Evolutionary conservation across 2,329 filamentous ascomycete genomes (phyloP), one percentile per base, ranked within the genome.

Genomic region (Exophiala sp.): DNA sequence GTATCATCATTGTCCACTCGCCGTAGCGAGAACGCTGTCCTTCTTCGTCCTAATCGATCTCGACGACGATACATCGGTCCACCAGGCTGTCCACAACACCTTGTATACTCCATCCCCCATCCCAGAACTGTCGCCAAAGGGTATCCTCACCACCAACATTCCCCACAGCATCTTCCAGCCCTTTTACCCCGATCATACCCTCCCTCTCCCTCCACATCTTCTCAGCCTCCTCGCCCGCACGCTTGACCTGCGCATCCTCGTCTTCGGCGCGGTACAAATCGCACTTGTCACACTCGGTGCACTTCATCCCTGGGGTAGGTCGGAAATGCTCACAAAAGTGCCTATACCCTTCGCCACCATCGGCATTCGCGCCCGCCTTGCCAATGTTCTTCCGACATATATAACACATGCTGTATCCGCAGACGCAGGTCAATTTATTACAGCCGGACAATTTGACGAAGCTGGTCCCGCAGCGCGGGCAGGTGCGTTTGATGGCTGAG

Each of bases 371-470:
- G 11, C 60, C 62, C 3, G 58, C 54, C 42, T 62, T 62, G 42
- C 62, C 62, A 36, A 64, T 64, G 51, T 64, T 64, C 62, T 86
- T 86, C 38, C 94, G 88, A 71, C 94, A 99, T 43, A 97, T 84
- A 67, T 99, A 99, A 70, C 94, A 99, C 92, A 97, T 97, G 63
- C 88, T 87, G 73, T 97, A 97, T 7, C 94, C 94, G 71, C 94
- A 99, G 12, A 91, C 85, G 68, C 94, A 97, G 5, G 90, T 92
- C 38, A 99, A 80, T 74, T 97, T 97, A 77, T 99, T 99, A 80
- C 94, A 99, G 65, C 94, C 94, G 21, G 86, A 85, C 5, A 85
- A 87, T 71, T 97, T 97, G 72, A 99, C 89, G 69, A 97, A 97
- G 12, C 86, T 89, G 8, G 91, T 89, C 63, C 89, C 87, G 76